Evolutionary conservation across 2,329 filamentous ascomycete species (phyloP).

Genomic region (Fusarium sp.): DNA sequence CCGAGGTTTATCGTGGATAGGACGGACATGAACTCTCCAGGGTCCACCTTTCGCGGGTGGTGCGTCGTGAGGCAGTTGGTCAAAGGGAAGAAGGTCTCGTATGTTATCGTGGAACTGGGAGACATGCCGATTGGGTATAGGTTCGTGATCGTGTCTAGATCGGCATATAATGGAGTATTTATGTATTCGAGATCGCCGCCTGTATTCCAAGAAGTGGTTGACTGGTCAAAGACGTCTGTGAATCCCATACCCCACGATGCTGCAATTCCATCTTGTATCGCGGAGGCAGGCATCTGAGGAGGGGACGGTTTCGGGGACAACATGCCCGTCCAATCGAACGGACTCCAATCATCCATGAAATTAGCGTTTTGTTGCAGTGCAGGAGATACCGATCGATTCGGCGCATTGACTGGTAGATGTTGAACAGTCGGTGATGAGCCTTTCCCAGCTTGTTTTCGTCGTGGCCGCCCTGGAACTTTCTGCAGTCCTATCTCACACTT

Average conservation of each 20-base stretch:
- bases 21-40: not conserved
- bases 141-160: not conserved
- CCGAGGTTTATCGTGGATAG: not conserved
- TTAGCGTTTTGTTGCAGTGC: rapidly evolving
- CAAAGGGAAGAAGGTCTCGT: not conserved
- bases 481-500: not conserved
- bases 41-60: not conserved
- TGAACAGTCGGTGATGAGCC: not conserved
- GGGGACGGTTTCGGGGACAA: rapidly evolving
- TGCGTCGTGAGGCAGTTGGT: not conserved
- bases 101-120: rapidly evolving
- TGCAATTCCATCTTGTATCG: not conserved
- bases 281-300: rapidly evolving
- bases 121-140: rapidly evolving
- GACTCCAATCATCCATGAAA: not conserved
- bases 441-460: not conserved
- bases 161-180: rapidly evolving
- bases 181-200: not conserved
- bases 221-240: not conserved
- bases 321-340: not conserved
- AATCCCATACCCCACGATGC: not conserved
- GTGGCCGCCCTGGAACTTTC: not conserved
- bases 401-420: rapidly evolving
- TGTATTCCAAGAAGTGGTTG: rapidly evolving
- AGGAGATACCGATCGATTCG: not conserved